Evolutionary conservation across 257 asterid species (phyloP).

Genomic region (Mentha longifolia): DNA sequence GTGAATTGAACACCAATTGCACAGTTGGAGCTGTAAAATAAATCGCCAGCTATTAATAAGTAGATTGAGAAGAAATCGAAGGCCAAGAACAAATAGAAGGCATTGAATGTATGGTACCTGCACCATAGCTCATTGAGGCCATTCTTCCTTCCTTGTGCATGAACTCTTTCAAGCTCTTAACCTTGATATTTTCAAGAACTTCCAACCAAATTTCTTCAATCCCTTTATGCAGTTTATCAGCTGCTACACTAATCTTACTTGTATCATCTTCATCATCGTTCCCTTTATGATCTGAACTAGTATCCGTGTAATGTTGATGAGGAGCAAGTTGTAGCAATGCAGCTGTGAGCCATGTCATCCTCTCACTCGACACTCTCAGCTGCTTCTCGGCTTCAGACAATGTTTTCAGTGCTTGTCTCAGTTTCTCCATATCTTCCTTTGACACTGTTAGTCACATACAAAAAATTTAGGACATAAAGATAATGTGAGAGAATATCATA

Average conservation of each 20-base stretch:
- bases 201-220: conserved; percentile 72
- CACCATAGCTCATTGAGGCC: conserved; percentile 67
- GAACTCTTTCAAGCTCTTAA: conserved; percentile 71
- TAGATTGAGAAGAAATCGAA: too few relatives aligned
- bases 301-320: conserved; percentile 69
- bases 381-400: conserved; percentile 96
- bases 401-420: conserved; percentile 88
- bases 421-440: conserved; percentile 84
- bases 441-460: conserved; percentile 50
- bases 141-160: conserved; percentile 78
- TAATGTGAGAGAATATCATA: too few relatives aligned
- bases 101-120: conserved; percentile 58
- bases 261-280: conserved; percentile 32
- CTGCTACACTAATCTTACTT: conserved; percentile 1
- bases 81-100: not conserved
- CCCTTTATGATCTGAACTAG: conserved; percentile 55
- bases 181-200: conserved; percentile 67
- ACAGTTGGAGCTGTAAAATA: conserved; percentile 79
- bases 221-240: conserved; percentile 11
- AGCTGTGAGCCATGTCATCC: conserved; percentile 96
- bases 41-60: conserved; percentile 5
- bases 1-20: conserved; percentile 73
- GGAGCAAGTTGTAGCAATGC: conserved; percentile 95
- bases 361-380: conserved; percentile 82
- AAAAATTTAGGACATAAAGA: too few relatives aligned